Evolutionary conservation across 2,329 filamentous ascomycete species (phyloP).

Genomic region (Fusarium algeriense): DNA sequence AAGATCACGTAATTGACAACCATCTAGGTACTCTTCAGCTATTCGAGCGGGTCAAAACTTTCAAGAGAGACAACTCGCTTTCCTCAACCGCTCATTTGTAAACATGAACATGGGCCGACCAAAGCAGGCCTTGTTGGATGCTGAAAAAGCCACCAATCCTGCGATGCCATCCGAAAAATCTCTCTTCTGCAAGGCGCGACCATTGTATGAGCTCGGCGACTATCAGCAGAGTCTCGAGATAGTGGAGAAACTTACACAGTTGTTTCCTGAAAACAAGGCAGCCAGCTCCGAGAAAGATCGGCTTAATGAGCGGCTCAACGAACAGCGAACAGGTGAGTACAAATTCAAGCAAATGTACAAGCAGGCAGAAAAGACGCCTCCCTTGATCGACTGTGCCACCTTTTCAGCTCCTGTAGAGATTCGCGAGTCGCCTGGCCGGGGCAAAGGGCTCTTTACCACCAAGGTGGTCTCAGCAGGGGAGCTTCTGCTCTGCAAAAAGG

Average conservation of each 20-base stretch:
- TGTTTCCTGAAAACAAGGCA: background rate
- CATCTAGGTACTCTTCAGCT: background rate
- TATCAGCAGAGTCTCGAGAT: background rate
- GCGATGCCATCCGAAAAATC: background rate
- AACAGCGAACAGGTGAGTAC: background rate
- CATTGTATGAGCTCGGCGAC: background rate
- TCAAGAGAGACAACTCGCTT: background rate
- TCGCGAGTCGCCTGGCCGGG: background rate
- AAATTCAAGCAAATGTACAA: constrained; percentile 1
- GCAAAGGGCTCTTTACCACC: constrained; percentile 7
- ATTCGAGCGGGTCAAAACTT: fast-evolving
- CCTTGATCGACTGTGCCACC: background rate
- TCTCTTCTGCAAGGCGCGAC: background rate
- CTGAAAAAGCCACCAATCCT: background rate
- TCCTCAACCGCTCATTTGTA: background rate
- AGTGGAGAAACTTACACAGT: background rate
- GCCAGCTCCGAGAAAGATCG: background rate
- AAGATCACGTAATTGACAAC: background rate
- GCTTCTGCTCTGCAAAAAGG: constrained; percentile 8
- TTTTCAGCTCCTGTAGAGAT: constrained; percentile 1
- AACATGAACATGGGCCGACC: background rate
- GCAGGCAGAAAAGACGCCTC: background rate
- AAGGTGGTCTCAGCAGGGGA: background rate
- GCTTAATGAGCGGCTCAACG: background rate
- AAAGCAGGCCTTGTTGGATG: background rate